A percentile compares a stretch with the other conserved stretches of the same genome.
Evolutionary conservation across 495 filamentous ascomycete genomes (phyloP).

Genomic region (Opeltia flavorubescens): DNA sequence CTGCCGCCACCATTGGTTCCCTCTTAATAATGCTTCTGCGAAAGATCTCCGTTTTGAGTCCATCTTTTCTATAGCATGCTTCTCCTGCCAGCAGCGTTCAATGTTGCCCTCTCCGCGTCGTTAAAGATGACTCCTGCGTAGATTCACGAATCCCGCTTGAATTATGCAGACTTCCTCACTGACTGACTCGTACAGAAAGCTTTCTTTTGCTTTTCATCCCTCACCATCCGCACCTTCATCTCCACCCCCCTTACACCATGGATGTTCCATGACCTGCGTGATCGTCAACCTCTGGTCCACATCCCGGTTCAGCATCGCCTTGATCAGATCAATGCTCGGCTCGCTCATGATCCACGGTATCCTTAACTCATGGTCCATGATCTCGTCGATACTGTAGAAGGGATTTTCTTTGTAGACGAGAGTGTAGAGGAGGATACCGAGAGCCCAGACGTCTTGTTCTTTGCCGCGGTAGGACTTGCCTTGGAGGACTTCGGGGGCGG

Average conservation of each 20-base stretch:
- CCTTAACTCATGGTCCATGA: slow-evolving; percentile 89
- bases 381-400: slow-evolving; percentile 98
- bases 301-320: slow-evolving; percentile 81
- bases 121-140: too few species aligned
- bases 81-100: too few species aligned
- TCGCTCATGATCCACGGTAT: slow-evolving; percentile 88
- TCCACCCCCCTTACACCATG: slow-evolving; percentile 46
- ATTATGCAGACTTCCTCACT: too few species aligned
- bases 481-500: slow-evolving; percentile 90
- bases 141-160: too few species aligned
- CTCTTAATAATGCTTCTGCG: too few species aligned
- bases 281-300: slow-evolving; percentile 71
- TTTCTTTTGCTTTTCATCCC: too few species aligned
- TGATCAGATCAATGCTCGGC: slow-evolving; percentile 76
- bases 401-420: slow-evolving; percentile 99
- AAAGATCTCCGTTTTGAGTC: too few species aligned
- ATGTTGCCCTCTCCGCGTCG: too few species aligned
- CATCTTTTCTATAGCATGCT: too few species aligned
- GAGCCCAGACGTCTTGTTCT: slow-evolving; percentile 96
- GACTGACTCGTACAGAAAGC: too few species aligned
- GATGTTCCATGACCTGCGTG: slow-evolving; percentile 69
- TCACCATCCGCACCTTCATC: background rate
- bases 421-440: slow-evolving; percentile 96
- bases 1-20: too few species aligned
- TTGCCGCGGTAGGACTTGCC: slow-evolving; percentile 87